These are phyloP conservation scores for Pichia rugopelliculosa DNA, from an alignment of 805 yeast species.

Conservation along the genomic window DNA sequence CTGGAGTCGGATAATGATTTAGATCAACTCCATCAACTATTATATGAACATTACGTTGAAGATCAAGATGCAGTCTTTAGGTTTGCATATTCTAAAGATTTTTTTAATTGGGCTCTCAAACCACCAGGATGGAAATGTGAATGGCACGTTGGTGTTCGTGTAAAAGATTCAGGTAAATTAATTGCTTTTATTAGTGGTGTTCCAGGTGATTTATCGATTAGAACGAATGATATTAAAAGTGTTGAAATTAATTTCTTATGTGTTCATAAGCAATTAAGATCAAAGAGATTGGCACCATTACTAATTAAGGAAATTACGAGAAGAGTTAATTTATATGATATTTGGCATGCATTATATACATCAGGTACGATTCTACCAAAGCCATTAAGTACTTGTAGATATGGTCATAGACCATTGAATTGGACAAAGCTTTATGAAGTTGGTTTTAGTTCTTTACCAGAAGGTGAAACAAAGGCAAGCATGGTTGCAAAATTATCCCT, in stretches of 20 bases:
- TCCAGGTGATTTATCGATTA: constrained; percentile 62
- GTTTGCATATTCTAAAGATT: constrained; percentile 77
- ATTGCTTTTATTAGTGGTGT: constrained; percentile 92
- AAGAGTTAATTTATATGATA: constrained; percentile 72
- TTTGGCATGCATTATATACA: constrained; percentile 95
- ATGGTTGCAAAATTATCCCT: constrained; percentile 59
- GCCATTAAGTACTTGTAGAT: constrained; percentile 84
- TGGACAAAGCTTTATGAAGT: constrained; percentile 88
- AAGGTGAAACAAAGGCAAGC: constrained; percentile 53
- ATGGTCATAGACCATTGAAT: constrained; percentile 88
- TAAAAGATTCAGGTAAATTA: constrained; percentile 61
- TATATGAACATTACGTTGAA: constrained; percentile 90
- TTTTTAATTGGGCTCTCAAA: constrained; percentile 86
- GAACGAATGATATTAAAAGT: constrained; percentile 41
- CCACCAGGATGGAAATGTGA: constrained; percentile 89
- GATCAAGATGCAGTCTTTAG: constrained; percentile 89
- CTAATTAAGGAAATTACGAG: constrained; percentile 91
- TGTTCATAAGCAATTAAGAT: constrained; percentile 86
- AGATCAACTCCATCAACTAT: constrained; percentile 68
- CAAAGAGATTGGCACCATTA: constrained; percentile 92
- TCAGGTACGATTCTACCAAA: constrained; percentile 88
- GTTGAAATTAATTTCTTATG: constrained; percentile 92
- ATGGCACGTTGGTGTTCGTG: constrained; percentile 94
- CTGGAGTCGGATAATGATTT: constrained; percentile 46
- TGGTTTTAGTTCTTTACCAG: constrained; percentile 80